These are phyloP conservation scores for Pyricularia pennisetigena DNA, from an alignment of 2,329 filamentous ascomycete genomes.

Conservation along the genomic window DNA sequence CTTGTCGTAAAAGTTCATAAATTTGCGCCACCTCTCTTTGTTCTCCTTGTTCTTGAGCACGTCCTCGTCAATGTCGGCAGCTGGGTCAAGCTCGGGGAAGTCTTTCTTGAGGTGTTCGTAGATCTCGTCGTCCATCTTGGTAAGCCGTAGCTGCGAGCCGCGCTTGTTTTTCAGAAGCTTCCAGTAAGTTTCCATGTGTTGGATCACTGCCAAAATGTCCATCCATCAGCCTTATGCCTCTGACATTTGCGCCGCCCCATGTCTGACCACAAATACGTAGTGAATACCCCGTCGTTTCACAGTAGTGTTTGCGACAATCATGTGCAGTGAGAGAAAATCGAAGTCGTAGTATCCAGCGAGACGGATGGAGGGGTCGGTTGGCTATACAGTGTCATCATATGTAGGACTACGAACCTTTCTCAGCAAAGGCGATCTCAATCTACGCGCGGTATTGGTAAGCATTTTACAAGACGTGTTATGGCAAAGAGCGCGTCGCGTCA, in stretches of 20 bases:
- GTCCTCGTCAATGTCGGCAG: constrained; percentile 74
- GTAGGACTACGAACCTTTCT: constrained; percentile 57
- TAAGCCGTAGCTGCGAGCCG: constrained; percentile 82
- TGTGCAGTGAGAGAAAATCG: neutral
- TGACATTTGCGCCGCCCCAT: neutral
- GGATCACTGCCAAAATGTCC: constrained; percentile 50
- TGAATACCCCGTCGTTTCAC: neutral
- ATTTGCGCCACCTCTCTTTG: constrained; percentile 91
- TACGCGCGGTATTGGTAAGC: constrained; percentile 24
- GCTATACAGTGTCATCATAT: neutral
- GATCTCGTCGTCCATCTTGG: constrained; percentile 92
- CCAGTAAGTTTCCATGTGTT: constrained; percentile 98
- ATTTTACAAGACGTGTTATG: neutral
- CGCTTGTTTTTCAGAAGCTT: constrained; percentile 82
- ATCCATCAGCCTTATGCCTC: neutral
- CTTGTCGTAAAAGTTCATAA: constrained; percentile 90
- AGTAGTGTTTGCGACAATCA: neutral
- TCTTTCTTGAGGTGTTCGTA: constrained; percentile 76
- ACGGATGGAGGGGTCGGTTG: neutral
- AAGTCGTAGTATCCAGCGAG: neutral
- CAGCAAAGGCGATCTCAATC: constrained; percentile 99
- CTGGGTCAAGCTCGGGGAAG: constrained; percentile 88
- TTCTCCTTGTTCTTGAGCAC: constrained; percentile 95
- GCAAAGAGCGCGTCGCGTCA: constrained; percentile 3
- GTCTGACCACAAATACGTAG: neutral